phyloP scores from a whole-genome alignment of 1,284 basidiomycete genomes.

The Schizophyllum amplum region DNA sequence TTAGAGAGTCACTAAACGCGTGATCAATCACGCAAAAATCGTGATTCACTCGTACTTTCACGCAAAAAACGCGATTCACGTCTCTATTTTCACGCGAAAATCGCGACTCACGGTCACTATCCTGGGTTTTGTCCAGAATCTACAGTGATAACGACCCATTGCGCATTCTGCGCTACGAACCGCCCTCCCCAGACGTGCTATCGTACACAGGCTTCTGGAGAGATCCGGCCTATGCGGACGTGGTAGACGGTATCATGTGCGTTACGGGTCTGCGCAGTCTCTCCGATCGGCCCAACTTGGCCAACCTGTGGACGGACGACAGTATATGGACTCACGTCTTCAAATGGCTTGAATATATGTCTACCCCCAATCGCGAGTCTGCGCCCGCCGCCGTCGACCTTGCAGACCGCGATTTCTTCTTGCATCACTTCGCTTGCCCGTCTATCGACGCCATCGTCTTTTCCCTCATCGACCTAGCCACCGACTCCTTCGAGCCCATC shows the following conservation, averaged over 20 bases:
- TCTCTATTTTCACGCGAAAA: no score
- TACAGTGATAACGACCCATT: no score
- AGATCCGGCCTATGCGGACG: background rate
- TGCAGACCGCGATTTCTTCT: background rate
- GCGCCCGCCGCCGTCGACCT: background rate
- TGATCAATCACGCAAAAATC: no score
- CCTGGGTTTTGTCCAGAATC: no score
- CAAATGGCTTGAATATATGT: background rate
- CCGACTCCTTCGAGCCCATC: background rate
- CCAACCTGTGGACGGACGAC: background rate
- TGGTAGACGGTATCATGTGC: background rate
- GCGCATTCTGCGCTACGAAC: background rate
- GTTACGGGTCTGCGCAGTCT: background rate
- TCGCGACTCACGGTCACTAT: no score
- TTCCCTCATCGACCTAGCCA: background rate
- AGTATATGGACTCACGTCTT: background rate
- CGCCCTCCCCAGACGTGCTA: background rate
- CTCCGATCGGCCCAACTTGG: background rate
- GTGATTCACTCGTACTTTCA: no score
- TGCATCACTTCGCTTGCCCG: background rate
- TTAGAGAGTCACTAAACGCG: no score
- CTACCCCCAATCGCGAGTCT: background rate
- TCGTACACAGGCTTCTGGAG: background rate
- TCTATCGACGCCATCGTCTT: background rate
- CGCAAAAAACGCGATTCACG: no score